These are phyloP conservation scores for Barnettozyma pratensis DNA, from an alignment of 805 yeast genomes.

Conservation along the genomic window DNA sequence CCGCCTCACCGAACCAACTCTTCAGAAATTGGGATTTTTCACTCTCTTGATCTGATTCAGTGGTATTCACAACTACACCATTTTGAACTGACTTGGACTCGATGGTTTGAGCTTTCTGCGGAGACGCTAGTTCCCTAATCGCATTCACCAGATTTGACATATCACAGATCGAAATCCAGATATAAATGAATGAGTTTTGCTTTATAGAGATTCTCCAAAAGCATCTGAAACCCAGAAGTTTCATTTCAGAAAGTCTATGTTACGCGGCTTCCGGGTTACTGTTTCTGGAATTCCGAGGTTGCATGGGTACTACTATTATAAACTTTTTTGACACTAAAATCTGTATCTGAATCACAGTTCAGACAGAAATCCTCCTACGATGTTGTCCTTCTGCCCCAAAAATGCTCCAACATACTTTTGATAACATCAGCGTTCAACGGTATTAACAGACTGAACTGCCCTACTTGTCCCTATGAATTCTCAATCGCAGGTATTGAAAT, in stretches of 20 bases:
- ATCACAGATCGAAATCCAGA: background rate
- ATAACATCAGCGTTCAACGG: slow-evolving; percentile 56
- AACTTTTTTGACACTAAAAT: no score
- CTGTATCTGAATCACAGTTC: no score
- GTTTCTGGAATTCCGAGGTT: no score
- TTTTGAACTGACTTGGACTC: no score
- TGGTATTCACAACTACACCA: no score
- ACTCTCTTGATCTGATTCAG: no score
- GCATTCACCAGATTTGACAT: background rate
- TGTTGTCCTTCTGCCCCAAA: slow-evolving; percentile 91
- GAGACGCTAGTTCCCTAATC: background rate
- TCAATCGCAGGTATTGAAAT: slow-evolving; percentile 79
- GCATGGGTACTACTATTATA: no score
- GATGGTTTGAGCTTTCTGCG: background rate
- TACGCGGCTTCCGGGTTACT: no score
- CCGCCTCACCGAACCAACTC: background rate
- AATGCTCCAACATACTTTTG: slow-evolving; percentile 86
- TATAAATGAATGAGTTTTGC: no score
- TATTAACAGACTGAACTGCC: slow-evolving; percentile 72
- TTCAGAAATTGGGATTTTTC: background rate
- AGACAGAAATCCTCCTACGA: slow-evolving; percentile 24
- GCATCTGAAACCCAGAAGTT: no score
- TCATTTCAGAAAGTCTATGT: no score
- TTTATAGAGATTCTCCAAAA: no score
- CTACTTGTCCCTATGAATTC: slow-evolving; percentile 94